Conservation (phyloP, 768 basidiomycete genomes). For the Albatrellus ellisii region DNA sequence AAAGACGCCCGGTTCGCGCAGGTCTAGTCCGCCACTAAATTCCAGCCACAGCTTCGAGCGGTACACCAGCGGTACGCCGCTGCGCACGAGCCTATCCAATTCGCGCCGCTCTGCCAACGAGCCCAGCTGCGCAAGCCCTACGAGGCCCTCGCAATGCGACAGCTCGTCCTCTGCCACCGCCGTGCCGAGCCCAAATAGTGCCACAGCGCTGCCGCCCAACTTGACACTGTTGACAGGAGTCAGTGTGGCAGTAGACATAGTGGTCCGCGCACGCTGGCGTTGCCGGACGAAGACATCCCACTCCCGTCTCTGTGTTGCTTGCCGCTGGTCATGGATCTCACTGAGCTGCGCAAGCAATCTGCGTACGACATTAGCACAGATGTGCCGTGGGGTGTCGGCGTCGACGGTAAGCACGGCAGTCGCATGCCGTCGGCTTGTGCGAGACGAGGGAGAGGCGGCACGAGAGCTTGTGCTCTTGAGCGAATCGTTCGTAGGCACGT, state of each 20-base stretch:
- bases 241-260: slow-evolving; percentile 14
- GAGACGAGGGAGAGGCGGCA: background rate
- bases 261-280: slow-evolving; percentile 33
- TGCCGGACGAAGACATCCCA: slow-evolving; percentile 86
- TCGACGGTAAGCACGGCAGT: slow-evolving; percentile 49
- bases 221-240: slow-evolving; percentile 7
- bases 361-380: slow-evolving; percentile 63
- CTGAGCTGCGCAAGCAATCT: slow-evolving; percentile 65
- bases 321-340: slow-evolving; percentile 71
- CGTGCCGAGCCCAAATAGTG: slow-evolving; percentile 53
- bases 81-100: slow-evolving; percentile 69
- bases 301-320: slow-evolving; percentile 52
- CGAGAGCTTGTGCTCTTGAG: slow-evolving; percentile 2
- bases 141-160: slow-evolving; percentile 68
- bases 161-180: slow-evolving; percentile 61
- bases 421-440: slow-evolving; percentile 25
- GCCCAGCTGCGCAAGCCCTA: slow-evolving; percentile 87
- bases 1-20: slow-evolving; percentile 86
- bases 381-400: slow-evolving; percentile 54
- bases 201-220: slow-evolving; percentile 30
- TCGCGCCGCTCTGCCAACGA: slow-evolving; percentile 66
- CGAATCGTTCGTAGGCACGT: background rate
- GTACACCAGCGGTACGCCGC: slow-evolving; percentile 79
- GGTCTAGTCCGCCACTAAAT: slow-evolving; percentile 86
- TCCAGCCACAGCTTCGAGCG: slow-evolving; percentile 89